Evolutionary conservation across 495 filamentous ascomycete genomes (phyloP), one percentile per base, ranked within the genome.

Genomic region (Bombardia bombarda): DNA sequence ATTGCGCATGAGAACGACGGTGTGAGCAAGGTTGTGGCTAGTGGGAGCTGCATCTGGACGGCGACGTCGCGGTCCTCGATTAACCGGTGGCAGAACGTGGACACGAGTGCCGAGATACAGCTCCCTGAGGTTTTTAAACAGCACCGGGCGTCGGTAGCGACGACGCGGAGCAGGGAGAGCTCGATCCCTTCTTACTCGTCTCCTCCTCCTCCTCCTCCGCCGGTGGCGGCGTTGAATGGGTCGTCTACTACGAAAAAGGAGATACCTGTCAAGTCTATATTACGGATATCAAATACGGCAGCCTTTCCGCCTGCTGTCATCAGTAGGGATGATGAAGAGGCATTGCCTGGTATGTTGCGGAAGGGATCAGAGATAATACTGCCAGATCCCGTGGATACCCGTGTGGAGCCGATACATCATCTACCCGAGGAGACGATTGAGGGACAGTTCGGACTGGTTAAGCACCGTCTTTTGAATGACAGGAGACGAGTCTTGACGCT

Each of bases 361-460:
- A 82, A 82, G 59, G 68, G 70, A 4, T 77, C 85, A 0, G 80
- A 83, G 46, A 62, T 75, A 7, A 62, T 75, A 7, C 53, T 79
- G 21, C 46, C 75, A n/a, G 84, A 87, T 18, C 59, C 72, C 42
- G 77, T 77, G 16, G 57, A 71, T 25, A 73, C 67, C 14, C 50
- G 71, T 7, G 70, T 80, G 12, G 67, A 83, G 38, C 86, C 87
- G 6, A 72, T 86, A 40, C 76, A 88, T 46, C 70, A 79, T n/a
- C 59, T 86, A 44, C 86, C 89, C 4, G 80, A 85, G 42, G 82
- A 93, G 58, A 83, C 88, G 2, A 90, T 97, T 37, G 87, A 95
- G 61, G 93, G 92, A 3, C 92, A 95, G 56, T 87, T 94, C 67
- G 92, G 92, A 6, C 62, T 98, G 45, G 89, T 97, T 51, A 98